Conservation (phyloP, 2,329 filamentous ascomycete genomes). For the Cytospora piceae region DNA sequence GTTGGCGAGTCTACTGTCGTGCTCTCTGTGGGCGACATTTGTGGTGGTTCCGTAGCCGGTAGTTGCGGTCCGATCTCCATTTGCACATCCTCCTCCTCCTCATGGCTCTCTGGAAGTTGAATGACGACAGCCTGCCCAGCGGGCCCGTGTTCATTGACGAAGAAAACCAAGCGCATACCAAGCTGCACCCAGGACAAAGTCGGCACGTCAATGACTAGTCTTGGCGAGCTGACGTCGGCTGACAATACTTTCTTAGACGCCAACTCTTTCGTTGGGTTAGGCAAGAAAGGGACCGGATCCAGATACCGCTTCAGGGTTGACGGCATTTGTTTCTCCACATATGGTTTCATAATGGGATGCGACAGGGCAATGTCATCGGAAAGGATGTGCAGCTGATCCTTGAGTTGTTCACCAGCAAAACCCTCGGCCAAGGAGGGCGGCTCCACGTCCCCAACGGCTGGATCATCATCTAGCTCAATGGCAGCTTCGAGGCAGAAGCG, state of each 20-base stretch:
- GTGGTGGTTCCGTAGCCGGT: slow-evolving; percentile 27
- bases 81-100: slow-evolving; percentile 41
- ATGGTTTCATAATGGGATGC: slow-evolving; percentile 65
- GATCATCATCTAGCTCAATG: slow-evolving; percentile 69
- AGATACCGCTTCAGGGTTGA: slow-evolving; percentile 55
- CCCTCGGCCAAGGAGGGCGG: slow-evolving; percentile 66
- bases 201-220: slow-evolving; percentile 38
- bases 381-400: slow-evolving; percentile 56
- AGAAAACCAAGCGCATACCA: slow-evolving; percentile 46
- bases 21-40: slow-evolving; percentile 18
- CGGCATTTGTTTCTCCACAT: slow-evolving; percentile 56
- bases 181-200: slow-evolving; percentile 48
- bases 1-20: slow-evolving; percentile 19
- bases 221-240: slow-evolving; percentile 29
- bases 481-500: slow-evolving; percentile 68
- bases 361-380: slow-evolving; percentile 60
- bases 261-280: slow-evolving; percentile 51
- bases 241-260: slow-evolving; percentile 38
- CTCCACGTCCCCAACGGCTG: slow-evolving; percentile 63
- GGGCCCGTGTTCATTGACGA: slow-evolving; percentile 41
- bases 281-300: slow-evolving; percentile 66
- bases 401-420: slow-evolving; percentile 65
- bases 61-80: slow-evolving; percentile 45
- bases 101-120: slow-evolving; percentile 43
- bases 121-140: slow-evolving; percentile 43